Evolutionary conservation across 108 stramenopile genomes (phyloP).

Genomic region (Thalassiosira profunda): DNA sequence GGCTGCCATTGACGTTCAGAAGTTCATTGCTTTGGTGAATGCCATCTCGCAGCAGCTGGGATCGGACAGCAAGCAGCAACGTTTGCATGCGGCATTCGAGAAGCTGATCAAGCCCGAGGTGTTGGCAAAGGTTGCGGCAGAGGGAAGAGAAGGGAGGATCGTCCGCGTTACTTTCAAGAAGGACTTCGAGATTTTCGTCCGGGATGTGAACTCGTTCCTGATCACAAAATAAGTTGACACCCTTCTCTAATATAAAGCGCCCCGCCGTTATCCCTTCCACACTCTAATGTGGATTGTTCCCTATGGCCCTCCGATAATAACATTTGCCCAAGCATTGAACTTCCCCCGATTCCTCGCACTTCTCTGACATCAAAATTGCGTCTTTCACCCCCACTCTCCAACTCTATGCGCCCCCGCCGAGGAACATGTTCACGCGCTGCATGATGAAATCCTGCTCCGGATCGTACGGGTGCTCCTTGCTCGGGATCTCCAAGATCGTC

Average conservation of each 20-base stretch:
- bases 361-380: no score
- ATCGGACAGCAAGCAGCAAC: conserved; percentile 55
- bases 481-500: conserved; percentile 98
- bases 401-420: conserved; percentile 68
- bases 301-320: no score
- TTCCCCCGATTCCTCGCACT: no score
- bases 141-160: conserved; percentile 73
- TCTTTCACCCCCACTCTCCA: no score
- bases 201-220: conserved; percentile 81
- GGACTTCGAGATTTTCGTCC: conserved; percentile 77
- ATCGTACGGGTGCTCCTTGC: conserved; percentile 98
- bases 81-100: conserved; percentile 66
- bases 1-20: conserved; percentile 67
- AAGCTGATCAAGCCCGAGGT: conserved; percentile 67
- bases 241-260: no score
- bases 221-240: conserved; percentile 62
- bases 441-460: conserved; percentile 99
- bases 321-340: no score
- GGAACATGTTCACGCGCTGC: conserved; percentile 98
- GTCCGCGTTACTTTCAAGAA: conserved; percentile 74
- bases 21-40: conserved; percentile 67
- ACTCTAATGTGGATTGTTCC: no score
- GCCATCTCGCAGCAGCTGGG: conserved; percentile 60
- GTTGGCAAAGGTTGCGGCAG: conserved; percentile 52
- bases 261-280: no score